Evolutionary conservation across 1,139 yeast species (phyloP).

Genomic region (Yamadazyma buinensis): DNA sequence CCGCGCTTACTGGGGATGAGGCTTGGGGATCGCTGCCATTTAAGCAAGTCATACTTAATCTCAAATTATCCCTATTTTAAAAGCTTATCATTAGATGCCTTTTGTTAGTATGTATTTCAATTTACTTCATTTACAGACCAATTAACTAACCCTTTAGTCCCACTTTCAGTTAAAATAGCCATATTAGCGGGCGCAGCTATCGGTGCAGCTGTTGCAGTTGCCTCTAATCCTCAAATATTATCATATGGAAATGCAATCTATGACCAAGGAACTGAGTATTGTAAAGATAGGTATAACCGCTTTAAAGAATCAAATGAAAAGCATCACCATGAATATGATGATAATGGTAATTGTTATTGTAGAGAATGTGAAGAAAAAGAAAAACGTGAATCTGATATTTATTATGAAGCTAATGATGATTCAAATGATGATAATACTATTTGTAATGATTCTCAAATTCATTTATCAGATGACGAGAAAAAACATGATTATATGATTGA

Average conservation of each 20-base stretch:
- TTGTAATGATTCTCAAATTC: too few species aligned
- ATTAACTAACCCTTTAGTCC: conserved; percentile 22
- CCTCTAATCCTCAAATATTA: conserved; percentile 30
- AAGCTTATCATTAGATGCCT: conserved; percentile 6
- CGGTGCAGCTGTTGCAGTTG: conserved; percentile 38
- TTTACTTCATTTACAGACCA: not conserved
- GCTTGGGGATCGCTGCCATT: too few species aligned
- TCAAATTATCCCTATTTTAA: not conserved
- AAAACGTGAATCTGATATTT: too few species aligned
- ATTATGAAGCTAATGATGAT: too few species aligned
- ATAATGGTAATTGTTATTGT: too few species aligned
- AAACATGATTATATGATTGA: too few species aligned
- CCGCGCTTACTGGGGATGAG: too few species aligned
- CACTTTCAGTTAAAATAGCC: conserved; percentile 38
- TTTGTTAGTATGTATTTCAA: conserved; percentile 9
- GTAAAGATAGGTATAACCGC: conserved; percentile 25
- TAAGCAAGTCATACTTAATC: too few species aligned
- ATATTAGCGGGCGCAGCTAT: conserved; percentile 35
- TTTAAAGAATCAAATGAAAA: conserved; percentile 13
- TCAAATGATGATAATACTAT: too few species aligned
- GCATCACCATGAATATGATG: conserved; percentile 3
- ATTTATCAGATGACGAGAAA: too few species aligned
- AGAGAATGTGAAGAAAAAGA: too few species aligned
- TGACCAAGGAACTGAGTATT: conserved; percentile 34
- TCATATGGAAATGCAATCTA: conserved; percentile 29